These are phyloP conservation scores for Eucalyptus regnans DNA, from an alignment of 345 rosid species.

Conservation along the genomic window DNA sequence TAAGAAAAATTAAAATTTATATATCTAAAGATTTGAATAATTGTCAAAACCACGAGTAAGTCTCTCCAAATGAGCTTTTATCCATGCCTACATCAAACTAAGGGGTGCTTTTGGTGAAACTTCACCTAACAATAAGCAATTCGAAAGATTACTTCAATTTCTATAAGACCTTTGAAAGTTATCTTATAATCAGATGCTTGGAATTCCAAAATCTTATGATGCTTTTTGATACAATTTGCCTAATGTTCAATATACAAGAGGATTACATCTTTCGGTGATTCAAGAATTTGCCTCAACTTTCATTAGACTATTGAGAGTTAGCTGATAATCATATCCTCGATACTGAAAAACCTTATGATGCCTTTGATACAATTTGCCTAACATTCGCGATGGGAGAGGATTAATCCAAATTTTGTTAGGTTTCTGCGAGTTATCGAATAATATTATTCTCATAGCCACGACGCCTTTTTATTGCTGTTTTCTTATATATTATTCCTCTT, in stretches of 20 bases:
- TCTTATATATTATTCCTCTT: background rate
- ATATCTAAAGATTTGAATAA: background rate
- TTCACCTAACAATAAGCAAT: background rate
- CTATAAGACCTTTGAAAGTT: too few relatives aligned
- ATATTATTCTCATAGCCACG: background rate
- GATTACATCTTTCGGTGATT: too few relatives aligned
- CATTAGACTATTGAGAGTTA: background rate
- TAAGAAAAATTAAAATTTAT: too few relatives aligned
- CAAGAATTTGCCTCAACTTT: background rate
- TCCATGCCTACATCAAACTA: background rate
- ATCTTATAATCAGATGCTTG: too few relatives aligned
- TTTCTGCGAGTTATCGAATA: background rate
- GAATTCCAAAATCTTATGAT: too few relatives aligned
- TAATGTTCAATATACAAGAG: too few relatives aligned
- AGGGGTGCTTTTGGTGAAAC: background rate
- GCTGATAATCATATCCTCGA: background rate
- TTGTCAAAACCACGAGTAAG: accelerated
- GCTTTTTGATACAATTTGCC: too few relatives aligned
- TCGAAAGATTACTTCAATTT: background rate
- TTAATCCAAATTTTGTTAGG: background rate
- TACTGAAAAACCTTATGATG: background rate
- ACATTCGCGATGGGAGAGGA: background rate
- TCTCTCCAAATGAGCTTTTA: background rate
- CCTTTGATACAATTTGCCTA: background rate
- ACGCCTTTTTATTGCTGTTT: background rate